Percentiles rank a stretch among this genome's conserved stretches.
phyloP scores from a whole-genome alignment of 257 asterid genomes.

The Lavandula angustifolia region DNA sequence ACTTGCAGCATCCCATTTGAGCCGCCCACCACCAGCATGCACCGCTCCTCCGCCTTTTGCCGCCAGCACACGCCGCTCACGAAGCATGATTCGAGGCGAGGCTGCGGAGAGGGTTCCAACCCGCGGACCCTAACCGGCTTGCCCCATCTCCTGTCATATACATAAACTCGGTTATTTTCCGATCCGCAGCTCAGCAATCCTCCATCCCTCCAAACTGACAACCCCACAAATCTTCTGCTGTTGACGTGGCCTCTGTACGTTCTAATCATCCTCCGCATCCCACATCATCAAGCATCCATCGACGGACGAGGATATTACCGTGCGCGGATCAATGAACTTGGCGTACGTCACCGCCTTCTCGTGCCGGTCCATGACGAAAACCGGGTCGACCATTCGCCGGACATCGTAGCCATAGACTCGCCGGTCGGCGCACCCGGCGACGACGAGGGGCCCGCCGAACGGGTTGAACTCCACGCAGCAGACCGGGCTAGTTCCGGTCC shows the following conservation, averaged over 20 bases:
- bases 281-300: constrained; percentile 82
- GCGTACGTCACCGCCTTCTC: constrained; percentile 61
- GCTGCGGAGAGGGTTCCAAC: constrained; percentile 35
- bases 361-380: constrained; percentile 60
- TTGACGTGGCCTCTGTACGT: constrained; percentile 74
- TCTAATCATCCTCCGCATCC: constrained; percentile 45
- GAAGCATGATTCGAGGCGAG: constrained; percentile 34
- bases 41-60: constrained; percentile 58
- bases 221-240: constrained; percentile 68
- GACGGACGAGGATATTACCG: constrained; percentile 56
- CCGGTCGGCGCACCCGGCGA: constrained; percentile 72
- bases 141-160: constrained; percentile 81
- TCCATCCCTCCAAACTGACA: constrained; percentile 70
- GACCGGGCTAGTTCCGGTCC: constrained; percentile 48
- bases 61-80: constrained; percentile 86
- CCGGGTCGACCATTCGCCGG: constrained; percentile 50
- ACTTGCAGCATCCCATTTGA: constrained; percentile 75
- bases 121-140: constrained; percentile 73
- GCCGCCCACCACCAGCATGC: constrained; percentile 78
- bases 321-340: constrained; percentile 44
- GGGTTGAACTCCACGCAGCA: constrained; percentile 81
- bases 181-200: constrained; percentile 84
- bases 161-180: constrained; percentile 67
- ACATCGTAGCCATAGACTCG: constrained; percentile 59
- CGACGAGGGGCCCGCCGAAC: constrained; percentile 45